Conservation (phyloP, 352 stramenopile genomes). For the Pythium brachiatum region DNA sequence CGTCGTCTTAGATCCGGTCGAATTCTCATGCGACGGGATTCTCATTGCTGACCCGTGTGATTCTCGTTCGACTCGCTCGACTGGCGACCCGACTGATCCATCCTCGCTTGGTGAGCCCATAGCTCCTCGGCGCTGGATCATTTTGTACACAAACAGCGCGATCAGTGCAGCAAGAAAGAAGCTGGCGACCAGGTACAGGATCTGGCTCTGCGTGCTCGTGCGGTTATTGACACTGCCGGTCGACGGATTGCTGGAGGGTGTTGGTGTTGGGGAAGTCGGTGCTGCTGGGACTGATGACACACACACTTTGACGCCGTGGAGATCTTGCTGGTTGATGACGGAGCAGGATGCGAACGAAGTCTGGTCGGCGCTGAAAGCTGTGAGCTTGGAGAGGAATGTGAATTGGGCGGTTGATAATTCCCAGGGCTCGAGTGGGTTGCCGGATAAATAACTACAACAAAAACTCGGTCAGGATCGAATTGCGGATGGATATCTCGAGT, state of each 20-base stretch:
- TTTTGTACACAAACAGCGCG: conserved; percentile 17
- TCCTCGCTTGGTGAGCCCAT: background rate
- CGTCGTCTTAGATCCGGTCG: background rate
- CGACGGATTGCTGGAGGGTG: background rate
- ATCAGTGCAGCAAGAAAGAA: conserved; percentile 38
- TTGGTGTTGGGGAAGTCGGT: background rate
- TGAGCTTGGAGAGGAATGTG: conserved; percentile 31
- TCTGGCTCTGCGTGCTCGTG: conserved; percentile 17
- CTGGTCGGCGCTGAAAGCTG: conserved; percentile 33
- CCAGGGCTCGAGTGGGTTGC: conserved; percentile 37
- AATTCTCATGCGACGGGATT: background rate
- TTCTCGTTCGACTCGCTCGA: background rate
- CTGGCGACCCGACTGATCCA: background rate
- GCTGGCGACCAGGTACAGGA: conserved; percentile 38
- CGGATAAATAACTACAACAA: conserved; percentile 28
- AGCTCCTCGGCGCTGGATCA: conserved; percentile 16
- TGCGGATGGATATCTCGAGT: background rate
- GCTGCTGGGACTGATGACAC: conserved; percentile 3
- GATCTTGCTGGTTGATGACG: conserved; percentile 23
- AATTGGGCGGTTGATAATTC: conserved; percentile 24
- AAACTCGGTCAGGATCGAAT: background rate
- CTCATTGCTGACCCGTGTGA: background rate
- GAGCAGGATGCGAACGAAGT: conserved; percentile 42
- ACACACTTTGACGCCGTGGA: conserved; percentile 35
- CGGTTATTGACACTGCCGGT: background rate